phyloP scores from a whole-genome alignment of 805 yeast species.

The Pichia exigua region DNA sequence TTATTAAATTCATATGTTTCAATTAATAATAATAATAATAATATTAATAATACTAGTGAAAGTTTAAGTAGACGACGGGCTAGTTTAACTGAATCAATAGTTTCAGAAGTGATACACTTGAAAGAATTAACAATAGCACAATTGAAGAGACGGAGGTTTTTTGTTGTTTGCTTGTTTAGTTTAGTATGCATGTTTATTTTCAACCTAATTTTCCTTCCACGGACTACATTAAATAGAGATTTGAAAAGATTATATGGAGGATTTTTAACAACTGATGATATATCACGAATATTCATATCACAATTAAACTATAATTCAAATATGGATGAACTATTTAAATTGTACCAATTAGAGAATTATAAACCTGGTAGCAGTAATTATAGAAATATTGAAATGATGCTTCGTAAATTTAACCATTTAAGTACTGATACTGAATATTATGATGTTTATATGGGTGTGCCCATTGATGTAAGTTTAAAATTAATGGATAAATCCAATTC shows the following conservation, averaged over 20 bases:
- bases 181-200: conserved; percentile 46
- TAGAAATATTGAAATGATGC: conserved; percentile 11
- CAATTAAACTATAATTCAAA: conserved; percentile 21
- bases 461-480: conserved; percentile 37
- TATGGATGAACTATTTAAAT: conserved; percentile 14
- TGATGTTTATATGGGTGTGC: conserved; percentile 48
- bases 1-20: not conserved
- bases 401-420: conserved; percentile 22
- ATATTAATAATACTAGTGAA: not conserved
- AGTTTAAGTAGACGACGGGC: not conserved
- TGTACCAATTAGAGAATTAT: conserved; percentile 16
- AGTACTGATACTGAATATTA: conserved; percentile 44
- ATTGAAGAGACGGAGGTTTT: conserved; percentile 30
- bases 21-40: not conserved
- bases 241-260: conserved; percentile 66
- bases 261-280: conserved; percentile 57
- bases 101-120: conserved; percentile 20
- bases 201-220: conserved; percentile 67
- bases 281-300: conserved; percentile 47
- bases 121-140: conserved; percentile 23
- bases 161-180: conserved; percentile 21
- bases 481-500: conserved; percentile 29
- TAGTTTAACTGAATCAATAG: conserved; percentile 21
- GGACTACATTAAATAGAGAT: conserved; percentile 79
- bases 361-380: conserved; percentile 20